Conservation (phyloP, 805 yeast genomes). For the Wickerhamiella sorbophila region DNA sequence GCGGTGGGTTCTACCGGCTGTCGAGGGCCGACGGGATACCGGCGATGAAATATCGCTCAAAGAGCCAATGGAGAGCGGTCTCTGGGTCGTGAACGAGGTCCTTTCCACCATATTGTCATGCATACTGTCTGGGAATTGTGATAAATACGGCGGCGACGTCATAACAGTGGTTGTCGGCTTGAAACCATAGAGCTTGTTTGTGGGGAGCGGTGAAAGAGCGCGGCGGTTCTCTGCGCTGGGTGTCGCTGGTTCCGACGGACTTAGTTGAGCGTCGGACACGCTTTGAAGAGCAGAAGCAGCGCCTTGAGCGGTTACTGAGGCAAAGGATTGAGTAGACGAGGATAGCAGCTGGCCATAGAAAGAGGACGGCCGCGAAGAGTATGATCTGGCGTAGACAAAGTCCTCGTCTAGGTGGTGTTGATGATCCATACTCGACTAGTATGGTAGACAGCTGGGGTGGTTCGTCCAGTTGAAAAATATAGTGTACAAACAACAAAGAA, state of each 20-base stretch:
- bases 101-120: neutral
- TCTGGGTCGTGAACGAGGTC: neutral
- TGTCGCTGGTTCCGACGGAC: neutral
- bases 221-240: neutral
- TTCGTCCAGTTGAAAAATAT: too few species aligned
- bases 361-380: neutral
- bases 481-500: too few species aligned
- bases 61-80: neutral
- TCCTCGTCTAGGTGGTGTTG: neutral
- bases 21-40: neutral
- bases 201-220: neutral
- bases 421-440: neutral
- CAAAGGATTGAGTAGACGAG: neutral
- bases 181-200: neutral
- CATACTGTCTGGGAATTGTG: neutral
- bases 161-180: neutral
- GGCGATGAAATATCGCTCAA: neutral
- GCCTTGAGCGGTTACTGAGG: neutral
- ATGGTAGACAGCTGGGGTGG: too few species aligned
- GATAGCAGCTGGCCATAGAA: neutral
- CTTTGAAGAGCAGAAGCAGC: neutral
- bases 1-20: constrained; percentile 3
- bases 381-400: neutral
- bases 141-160: neutral
- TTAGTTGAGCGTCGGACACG: neutral